Evolutionary conservation across 2,329 filamentous ascomycete genomes (phyloP), one percentile per base, ranked within the genome.

Genomic region (Trichoderma aggressivum): DNA sequence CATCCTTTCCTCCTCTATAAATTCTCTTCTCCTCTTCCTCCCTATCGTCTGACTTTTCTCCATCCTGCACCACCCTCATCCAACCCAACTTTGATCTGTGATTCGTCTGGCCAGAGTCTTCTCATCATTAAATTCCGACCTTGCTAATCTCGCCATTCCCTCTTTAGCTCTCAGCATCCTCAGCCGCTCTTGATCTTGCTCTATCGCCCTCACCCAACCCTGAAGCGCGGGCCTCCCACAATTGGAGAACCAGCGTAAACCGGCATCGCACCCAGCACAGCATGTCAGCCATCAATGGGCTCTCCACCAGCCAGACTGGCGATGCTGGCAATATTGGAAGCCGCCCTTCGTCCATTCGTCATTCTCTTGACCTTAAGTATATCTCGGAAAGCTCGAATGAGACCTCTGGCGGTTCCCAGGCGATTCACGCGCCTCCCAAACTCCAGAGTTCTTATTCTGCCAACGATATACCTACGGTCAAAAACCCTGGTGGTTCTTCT

Each of bases 381-480:
- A 84, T 85, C 73, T 79, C 80, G n/a, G 86, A 88, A 58, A 82
- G 77, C 73, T 75, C 80, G 4, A 75, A 80, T 21, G 85, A 86
- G 61, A 75, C 78, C 12, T 73, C 80, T 30, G 77, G 78, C 53
- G 78, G 82, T 62, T 82, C 88, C 3, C 81, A 87, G 18, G 80
- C 82, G 30, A 87, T 79, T 71, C 84, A 87, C 72, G 88, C 88
- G 67, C 88, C 92, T 43, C 89, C 91, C 34, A 94, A 93, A 84
- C 82, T 97, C 71, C 92, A 94, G 81, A 91, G 92, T 58, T 98
- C 95, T 0, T 98, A 93, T 83, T 98, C 96, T 11, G 90, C 93
- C 68, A 96, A 92, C 80, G 94, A 98, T 77, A 86, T 98, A 24
- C 92, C 94, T 5, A 97, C 94, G 8, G 85, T 94, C 77, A 97